phyloP scores from a whole-genome alignment of 345 rosid species.

The Dipteronia sinensis region DNA sequence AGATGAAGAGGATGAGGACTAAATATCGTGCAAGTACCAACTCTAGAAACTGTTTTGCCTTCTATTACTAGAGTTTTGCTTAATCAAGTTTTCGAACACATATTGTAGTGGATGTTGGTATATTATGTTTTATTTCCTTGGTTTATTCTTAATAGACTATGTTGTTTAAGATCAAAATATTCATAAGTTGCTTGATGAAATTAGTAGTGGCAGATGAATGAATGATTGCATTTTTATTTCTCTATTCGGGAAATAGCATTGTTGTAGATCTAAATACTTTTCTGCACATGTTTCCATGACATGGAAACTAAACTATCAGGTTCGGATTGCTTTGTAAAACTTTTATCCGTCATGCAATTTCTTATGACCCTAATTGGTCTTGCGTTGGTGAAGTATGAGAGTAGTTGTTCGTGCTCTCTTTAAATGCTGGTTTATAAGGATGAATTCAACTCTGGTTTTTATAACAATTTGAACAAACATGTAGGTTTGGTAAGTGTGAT shows the following conservation, averaged over 20 bases:
- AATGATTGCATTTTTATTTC: neutral
- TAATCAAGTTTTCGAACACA: neutral
- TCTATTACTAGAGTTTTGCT: neutral
- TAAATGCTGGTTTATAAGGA: too few relatives aligned
- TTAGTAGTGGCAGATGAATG: neutral
- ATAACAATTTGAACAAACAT: too few relatives aligned
- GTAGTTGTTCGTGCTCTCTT: too few relatives aligned
- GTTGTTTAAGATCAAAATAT: neutral
- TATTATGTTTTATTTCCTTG: neutral
- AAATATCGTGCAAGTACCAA: slow-evolving; percentile 1
- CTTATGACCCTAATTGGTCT: too few relatives aligned
- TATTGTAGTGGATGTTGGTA: neutral
- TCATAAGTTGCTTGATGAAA: neutral
- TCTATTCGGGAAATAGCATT: too few relatives aligned
- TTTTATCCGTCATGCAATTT: too few relatives aligned
- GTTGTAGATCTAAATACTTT: neutral
- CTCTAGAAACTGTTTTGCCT: neutral
- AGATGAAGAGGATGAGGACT: slow-evolving; percentile 53
- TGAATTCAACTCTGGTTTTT: too few relatives aligned
- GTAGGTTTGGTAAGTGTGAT: too few relatives aligned
- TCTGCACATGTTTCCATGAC: neutral
- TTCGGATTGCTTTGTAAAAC: too few relatives aligned
- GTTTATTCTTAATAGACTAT: neutral
- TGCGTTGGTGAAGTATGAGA: too few relatives aligned
- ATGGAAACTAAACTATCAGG: too few relatives aligned